These are phyloP conservation scores for Spirogloea muscicola DNA, from an alignment of 139 green algal genomes.

Conservation along the genomic window DNA sequence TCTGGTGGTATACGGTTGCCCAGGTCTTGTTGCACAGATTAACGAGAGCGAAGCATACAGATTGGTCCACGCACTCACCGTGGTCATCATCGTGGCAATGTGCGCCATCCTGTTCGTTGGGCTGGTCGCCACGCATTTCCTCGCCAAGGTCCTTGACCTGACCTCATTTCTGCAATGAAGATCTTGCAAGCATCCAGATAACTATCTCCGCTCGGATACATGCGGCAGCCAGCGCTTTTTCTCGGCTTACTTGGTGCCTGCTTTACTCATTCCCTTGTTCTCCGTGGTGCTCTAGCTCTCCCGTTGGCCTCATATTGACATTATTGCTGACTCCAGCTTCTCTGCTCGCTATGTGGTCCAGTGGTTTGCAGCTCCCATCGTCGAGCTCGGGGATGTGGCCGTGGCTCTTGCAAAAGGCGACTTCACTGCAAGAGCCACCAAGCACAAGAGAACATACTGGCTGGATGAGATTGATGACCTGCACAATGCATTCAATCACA, in stretches of 20 bases:
- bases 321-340: too few relatives aligned
- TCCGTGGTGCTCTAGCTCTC: too few relatives aligned
- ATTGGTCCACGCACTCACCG: neutral
- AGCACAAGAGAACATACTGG: neutral
- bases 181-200: too few relatives aligned
- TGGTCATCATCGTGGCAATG: conserved; percentile 4
- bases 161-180: too few relatives aligned
- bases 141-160: neutral
- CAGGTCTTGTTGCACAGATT: neutral
- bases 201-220: neutral
- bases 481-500: conserved; percentile 22
- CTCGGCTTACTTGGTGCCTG: neutral
- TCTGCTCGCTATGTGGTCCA: too few relatives aligned
- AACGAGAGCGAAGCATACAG: conserved; percentile 3
- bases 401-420: conserved; percentile 10
- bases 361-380: conserved; percentile 12
- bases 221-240: neutral
- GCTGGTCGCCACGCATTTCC: neutral
- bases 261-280: too few relatives aligned
- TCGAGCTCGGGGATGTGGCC: conserved; percentile 6
- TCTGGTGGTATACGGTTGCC: too few relatives aligned
- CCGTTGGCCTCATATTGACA: too few relatives aligned
- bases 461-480: conserved; percentile 29
- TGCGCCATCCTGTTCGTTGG: neutral
- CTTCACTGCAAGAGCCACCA: neutral